Evolutionary conservation across 805 yeast genomes (phyloP).

Genomic region (Yamadazyma akitaensis): DNA sequence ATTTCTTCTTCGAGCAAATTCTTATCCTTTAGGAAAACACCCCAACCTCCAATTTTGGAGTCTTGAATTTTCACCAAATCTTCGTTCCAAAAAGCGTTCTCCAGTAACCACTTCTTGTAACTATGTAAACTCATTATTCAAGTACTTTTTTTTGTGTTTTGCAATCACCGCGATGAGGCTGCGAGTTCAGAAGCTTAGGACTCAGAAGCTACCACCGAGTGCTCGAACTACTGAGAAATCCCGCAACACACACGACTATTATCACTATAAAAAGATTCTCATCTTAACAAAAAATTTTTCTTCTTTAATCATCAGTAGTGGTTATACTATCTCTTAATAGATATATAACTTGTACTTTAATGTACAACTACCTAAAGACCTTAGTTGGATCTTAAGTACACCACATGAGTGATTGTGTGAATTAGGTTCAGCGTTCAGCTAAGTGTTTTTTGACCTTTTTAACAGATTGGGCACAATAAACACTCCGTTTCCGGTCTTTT

Average conservation of each 20-base stretch:
- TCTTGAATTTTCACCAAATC: slow-evolving; percentile 17
- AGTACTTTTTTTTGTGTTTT: not conserved
- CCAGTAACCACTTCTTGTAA: slow-evolving; percentile 47
- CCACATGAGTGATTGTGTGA: slow-evolving; percentile 43
- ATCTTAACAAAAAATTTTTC: slow-evolving; percentile 22
- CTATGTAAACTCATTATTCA: not conserved
- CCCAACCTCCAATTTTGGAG: slow-evolving; percentile 56
- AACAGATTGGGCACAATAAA: slow-evolving; percentile 70
- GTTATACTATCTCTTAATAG: slow-evolving; percentile 67
- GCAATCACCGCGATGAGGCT: slow-evolving; percentile 6
- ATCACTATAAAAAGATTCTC: slow-evolving; percentile 1
- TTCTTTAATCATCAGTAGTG: slow-evolving; percentile 65
- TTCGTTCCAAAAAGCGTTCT: slow-evolving; percentile 52
- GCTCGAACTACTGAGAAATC: not conserved
- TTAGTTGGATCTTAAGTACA: slow-evolving; percentile 33
- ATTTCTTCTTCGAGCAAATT: slow-evolving; percentile 18
- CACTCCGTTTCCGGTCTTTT: slow-evolving; percentile 78
- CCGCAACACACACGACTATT: not conserved
- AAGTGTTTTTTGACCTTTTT: slow-evolving; percentile 67
- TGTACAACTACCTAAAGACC: slow-evolving; percentile 43
- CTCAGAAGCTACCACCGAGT: too few species aligned
- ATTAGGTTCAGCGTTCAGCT: slow-evolving; percentile 49
- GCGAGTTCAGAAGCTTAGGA: too few species aligned
- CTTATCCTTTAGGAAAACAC: slow-evolving; percentile 56
- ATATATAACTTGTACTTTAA: slow-evolving; percentile 50